Evolutionary conservation across 192 early-diverging fungal genomes (phyloP).

Genomic region (Coemansia sp.): DNA sequence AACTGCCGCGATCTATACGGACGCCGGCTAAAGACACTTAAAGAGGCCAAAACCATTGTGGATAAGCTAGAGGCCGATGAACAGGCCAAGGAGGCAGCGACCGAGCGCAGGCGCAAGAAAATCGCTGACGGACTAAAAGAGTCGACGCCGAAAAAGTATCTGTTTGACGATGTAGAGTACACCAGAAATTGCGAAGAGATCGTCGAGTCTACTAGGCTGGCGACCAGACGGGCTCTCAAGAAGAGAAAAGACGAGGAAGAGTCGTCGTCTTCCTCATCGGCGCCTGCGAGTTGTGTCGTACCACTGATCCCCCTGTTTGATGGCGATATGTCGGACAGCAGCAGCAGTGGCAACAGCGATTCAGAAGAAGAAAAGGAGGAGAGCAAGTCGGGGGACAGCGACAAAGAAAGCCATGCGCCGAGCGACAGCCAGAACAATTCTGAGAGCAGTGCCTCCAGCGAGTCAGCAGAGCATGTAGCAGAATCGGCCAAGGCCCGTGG

Average conservation of each 20-base stretch:
- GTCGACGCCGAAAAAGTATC: conserved; percentile 66
- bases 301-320: conserved; percentile 41
- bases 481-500: not conserved
- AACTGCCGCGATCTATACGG: conserved; percentile 93
- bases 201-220: conserved; percentile 62
- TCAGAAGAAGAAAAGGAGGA: not conserved
- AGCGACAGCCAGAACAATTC: not conserved
- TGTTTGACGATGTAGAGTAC: conserved; percentile 86
- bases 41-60: conserved; percentile 83
- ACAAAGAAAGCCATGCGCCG: not conserved
- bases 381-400: not conserved
- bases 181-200: conserved; percentile 67
- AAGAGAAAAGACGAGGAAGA: conserved; percentile 1
- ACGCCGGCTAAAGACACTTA: conserved; percentile 83
- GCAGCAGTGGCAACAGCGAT: conserved; percentile 20
- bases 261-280: not conserved
- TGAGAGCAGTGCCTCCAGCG: not conserved
- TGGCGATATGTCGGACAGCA: conserved; percentile 21
- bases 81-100: conserved; percentile 25
- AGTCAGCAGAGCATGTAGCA: not conserved
- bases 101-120: conserved; percentile 80
- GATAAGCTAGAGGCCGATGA: conserved; percentile 28
- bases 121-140: conserved; percentile 79
- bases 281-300: conserved; percentile 1
- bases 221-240: conserved; percentile 50